These are phyloP conservation scores for Sphaerulina musiva DNA, from an alignment of 2,329 filamentous ascomycete species.

Conservation along the genomic window DNA sequence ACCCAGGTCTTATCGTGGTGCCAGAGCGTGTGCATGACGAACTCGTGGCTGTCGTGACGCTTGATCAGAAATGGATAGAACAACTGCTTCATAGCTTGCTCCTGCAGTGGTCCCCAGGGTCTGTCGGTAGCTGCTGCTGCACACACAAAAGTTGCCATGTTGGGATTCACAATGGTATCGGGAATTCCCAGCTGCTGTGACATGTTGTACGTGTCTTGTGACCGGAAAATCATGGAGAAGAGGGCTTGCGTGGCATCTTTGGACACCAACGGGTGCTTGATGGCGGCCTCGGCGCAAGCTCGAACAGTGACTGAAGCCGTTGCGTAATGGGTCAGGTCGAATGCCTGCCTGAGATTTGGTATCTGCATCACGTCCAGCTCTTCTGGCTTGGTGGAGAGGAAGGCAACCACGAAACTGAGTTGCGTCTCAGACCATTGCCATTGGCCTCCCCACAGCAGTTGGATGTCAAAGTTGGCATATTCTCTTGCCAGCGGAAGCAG, in stretches of 20 bases:
- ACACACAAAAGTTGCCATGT: conserved; percentile 71
- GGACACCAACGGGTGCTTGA: conserved; percentile 82
- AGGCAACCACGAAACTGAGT: conserved; percentile 86
- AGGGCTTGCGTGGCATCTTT: conserved; percentile 69
- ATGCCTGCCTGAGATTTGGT: conserved; percentile 71
- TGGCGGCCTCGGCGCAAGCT: conserved; percentile 57
- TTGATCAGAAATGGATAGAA: conserved; percentile 81
- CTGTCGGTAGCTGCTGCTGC: conserved; percentile 71
- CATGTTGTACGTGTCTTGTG: conserved; percentile 51
- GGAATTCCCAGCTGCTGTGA: conserved; percentile 53
- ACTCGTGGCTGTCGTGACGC: conserved; percentile 69
- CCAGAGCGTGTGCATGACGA: conserved; percentile 88
- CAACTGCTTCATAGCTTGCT: conserved; percentile 67
- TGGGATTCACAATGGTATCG: conserved; percentile 59
- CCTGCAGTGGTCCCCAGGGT: conserved; percentile 68
- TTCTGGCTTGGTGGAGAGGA: conserved; percentile 66
- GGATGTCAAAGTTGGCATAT: conserved; percentile 67
- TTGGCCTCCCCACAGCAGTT: conserved; percentile 75
- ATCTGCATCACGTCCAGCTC: conserved; percentile 80
- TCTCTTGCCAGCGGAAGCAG: conserved; percentile 64
- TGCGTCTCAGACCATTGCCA: conserved; percentile 87
- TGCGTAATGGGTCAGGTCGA: conserved; percentile 59
- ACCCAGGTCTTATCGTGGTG: conserved; percentile 86
- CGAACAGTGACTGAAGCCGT: conserved; percentile 55
- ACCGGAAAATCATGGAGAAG: conserved; percentile 56